A percentile compares a stretch with the other conserved stretches of the same genome.
These are phyloP conservation scores for Annona squamosa DNA, from an alignment of 164 flowering plant species.

Conservation along the genomic window DNA sequence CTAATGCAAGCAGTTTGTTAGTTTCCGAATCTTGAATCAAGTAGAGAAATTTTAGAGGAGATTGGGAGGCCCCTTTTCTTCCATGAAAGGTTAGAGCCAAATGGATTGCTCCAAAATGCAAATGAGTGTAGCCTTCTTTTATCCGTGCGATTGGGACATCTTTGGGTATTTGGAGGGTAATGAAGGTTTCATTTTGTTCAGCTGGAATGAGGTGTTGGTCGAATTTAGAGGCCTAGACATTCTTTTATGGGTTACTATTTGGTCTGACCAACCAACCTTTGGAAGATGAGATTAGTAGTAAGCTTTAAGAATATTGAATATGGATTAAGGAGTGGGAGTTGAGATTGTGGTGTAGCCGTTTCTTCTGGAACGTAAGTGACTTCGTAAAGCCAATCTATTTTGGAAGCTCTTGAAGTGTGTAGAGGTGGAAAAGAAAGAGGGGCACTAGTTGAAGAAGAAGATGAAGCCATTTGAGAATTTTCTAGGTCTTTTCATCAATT, in stretches of 20 bases:
- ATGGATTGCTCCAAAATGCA: background rate
- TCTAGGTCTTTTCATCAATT: too few species aligned
- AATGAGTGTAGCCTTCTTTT: background rate
- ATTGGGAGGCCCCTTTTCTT: background rate
- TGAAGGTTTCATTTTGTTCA: background rate
- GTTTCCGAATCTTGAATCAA: background rate
- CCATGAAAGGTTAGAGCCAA: background rate
- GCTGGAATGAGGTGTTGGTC: background rate
- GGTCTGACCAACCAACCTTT: background rate
- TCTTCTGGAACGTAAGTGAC: background rate
- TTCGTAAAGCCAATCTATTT: background rate
- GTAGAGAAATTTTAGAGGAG: background rate
- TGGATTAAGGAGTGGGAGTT: background rate
- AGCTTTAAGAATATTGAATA: background rate
- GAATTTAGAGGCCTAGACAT: background rate
- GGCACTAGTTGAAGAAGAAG: too few species aligned
- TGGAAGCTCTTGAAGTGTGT: background rate
- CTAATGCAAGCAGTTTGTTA: background rate
- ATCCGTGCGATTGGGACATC: background rate
- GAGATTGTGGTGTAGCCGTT: background rate
- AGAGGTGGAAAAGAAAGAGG: background rate
- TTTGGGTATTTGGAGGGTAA: background rate
- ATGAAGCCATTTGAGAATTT: too few species aligned
- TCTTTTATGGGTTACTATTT: background rate
- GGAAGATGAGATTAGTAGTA: background rate